A percentile compares a stretch with the other conserved stretches of the same genome.
These are phyloP conservation scores for Myriosclerotinia scirpicola DNA, from an alignment of 2,329 filamentous ascomycete species.

Conservation along the genomic window DNA sequence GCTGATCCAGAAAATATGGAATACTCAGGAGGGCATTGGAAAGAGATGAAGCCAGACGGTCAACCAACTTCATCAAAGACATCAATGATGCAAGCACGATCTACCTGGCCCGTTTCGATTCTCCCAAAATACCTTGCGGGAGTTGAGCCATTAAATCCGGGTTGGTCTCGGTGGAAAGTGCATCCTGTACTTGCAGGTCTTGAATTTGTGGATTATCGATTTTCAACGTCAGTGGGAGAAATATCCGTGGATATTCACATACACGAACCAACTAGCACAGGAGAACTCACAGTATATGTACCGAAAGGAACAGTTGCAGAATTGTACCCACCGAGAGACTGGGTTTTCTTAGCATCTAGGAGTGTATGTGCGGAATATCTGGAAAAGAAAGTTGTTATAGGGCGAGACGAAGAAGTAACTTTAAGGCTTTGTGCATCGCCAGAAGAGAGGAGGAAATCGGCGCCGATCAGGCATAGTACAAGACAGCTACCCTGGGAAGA, in stretches of 20 bases:
- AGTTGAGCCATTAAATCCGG: slow-evolving; percentile 28
- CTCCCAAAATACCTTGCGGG: slow-evolving; percentile 32
- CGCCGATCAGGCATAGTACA: neutral
- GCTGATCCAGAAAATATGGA: slow-evolving; percentile 27
- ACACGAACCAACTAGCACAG: slow-evolving; percentile 23
- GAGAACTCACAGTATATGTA: slow-evolving; percentile 25
- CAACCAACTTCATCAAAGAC: slow-evolving; percentile 28
- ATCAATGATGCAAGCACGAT: slow-evolving; percentile 34
- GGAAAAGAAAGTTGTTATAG: slow-evolving; percentile 16
- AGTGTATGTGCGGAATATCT: slow-evolving; percentile 13
- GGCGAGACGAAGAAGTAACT: slow-evolving; percentile 7
- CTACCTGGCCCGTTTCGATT: slow-evolving; percentile 32
- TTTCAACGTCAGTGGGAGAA: slow-evolving; percentile 24
- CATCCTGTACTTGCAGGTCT: slow-evolving; percentile 31
- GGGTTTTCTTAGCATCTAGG: slow-evolving; percentile 7
- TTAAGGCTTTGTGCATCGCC: neutral
- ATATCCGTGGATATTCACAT: slow-evolving; percentile 28
- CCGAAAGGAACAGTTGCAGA: slow-evolving; percentile 18
- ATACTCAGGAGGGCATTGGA: slow-evolving; percentile 35
- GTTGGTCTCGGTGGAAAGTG: slow-evolving; percentile 29
- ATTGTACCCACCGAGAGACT: slow-evolving; percentile 1
- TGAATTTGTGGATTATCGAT: slow-evolving; percentile 26
- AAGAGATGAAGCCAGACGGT: slow-evolving; percentile 31
- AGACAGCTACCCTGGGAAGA: slow-evolving; percentile 9
- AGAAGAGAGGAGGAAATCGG: slow-evolving; percentile 1